phyloP scores from a whole-genome alignment of 2,329 filamentous ascomycete species.

The Didymella pomorum region DNA sequence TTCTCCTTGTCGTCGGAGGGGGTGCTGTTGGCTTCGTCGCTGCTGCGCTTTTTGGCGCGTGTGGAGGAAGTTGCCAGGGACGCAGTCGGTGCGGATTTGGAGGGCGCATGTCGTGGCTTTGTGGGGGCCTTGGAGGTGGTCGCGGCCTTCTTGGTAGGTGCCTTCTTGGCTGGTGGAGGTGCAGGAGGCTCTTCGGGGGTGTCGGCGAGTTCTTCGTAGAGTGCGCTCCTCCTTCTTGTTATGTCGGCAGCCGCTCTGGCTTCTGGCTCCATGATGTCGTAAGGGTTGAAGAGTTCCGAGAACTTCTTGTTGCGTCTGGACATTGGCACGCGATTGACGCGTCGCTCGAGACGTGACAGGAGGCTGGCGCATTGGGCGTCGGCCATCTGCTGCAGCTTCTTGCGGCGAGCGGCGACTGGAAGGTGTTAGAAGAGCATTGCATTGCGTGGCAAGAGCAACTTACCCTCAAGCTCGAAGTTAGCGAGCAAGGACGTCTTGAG shows the following conservation, averaged over 20 bases:
- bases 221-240: neutral
- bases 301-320: neutral
- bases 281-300: neutral
- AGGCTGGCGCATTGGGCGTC: constrained; percentile 86
- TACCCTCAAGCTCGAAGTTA: constrained; percentile 47
- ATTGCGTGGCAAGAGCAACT: constrained; percentile 23
- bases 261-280: neutral
- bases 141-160: constrained; percentile 23
- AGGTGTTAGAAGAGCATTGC: constrained; percentile 21
- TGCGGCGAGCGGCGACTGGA: constrained; percentile 85
- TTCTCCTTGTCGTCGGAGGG: constrained; percentile 44
- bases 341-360: constrained; percentile 85
- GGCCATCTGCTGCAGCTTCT: constrained; percentile 88
- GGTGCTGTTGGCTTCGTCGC: constrained; percentile 31
- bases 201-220: neutral
- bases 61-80: constrained; percentile 10
- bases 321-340: constrained; percentile 87
- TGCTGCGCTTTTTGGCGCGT: constrained; percentile 38
- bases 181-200: constrained; percentile 32
- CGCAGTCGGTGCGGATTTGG: constrained; percentile 13
- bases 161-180: constrained; percentile 24
- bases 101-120: constrained; percentile 19
- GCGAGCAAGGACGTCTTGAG: constrained; percentile 43
- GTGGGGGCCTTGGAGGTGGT: constrained; percentile 13
- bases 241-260: neutral